Evolutionary conservation across 208 protist genomes (phyloP).

Genomic region (Acanthamoeba triangularis): DNA sequence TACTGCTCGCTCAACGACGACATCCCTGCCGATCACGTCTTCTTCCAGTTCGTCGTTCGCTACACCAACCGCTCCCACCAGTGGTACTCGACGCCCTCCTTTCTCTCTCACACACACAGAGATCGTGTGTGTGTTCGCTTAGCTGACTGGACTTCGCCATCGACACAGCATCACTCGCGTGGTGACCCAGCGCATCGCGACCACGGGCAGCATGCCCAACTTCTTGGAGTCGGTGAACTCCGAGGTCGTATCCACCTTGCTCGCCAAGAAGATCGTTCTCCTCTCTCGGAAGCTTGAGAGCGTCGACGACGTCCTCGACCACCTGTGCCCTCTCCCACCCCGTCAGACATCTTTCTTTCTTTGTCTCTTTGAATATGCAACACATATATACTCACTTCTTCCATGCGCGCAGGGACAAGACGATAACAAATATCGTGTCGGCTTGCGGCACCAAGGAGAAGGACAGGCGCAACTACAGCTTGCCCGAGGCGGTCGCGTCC

Average conservation of each 20-base stretch:
- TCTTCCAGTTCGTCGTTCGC: constrained; percentile 64
- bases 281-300: constrained; percentile 38
- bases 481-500: background rate
- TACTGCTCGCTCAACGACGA: constrained; percentile 43
- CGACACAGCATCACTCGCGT: background rate
- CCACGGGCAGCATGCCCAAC: constrained; percentile 35
- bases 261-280: constrained; percentile 49
- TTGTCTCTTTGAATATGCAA: background rate
- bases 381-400: background rate
- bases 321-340: background rate
- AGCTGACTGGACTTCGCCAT: too few relatives aligned
- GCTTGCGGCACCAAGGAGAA: constrained; percentile 42
- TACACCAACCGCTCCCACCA: constrained; percentile 55
- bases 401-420: constrained; percentile 6
- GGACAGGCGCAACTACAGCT: background rate
- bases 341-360: background rate
- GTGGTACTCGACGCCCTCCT: background rate
- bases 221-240: background rate
- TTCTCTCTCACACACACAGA: background rate
- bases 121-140: background rate
- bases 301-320: background rate
- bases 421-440: background rate
- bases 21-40: background rate
- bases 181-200: constrained; percentile 22
- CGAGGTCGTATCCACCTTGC: background rate